A percentile compares a stretch with the other conserved stretches of the same genome.
Evolutionary conservation across 169 alveolate species (phyloP).

Genomic region (Amoebophrya sp.): DNA sequence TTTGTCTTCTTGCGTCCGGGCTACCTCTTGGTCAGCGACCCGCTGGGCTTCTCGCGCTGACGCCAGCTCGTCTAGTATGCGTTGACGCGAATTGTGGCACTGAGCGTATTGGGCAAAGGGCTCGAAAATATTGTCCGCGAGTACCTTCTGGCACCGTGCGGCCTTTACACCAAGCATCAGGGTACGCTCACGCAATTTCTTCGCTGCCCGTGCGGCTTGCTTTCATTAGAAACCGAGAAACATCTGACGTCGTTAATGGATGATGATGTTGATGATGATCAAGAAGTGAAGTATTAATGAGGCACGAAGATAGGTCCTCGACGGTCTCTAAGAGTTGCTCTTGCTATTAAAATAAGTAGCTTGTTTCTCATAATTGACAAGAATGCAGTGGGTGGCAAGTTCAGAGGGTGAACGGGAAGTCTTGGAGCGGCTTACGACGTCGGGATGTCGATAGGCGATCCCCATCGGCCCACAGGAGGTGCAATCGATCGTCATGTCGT

Average conservation of each 20-base stretch:
- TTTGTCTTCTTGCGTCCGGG: not conserved
- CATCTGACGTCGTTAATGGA: too few species aligned
- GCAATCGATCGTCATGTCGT: slow-evolving; percentile 12
- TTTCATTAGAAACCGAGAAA: too few species aligned
- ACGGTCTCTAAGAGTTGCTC: too few species aligned
- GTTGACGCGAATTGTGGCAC: not conserved
- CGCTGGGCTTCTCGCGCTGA: too few species aligned
- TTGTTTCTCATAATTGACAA: too few species aligned
- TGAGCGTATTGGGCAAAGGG: not conserved
- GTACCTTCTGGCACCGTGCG: not conserved
- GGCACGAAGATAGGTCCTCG: too few species aligned
- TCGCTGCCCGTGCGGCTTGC: not conserved
- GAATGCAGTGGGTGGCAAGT: not conserved
- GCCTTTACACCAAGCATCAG: not conserved
- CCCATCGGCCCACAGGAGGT: not conserved
- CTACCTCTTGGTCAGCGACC: too few species aligned
- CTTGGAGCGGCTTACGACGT: not conserved
- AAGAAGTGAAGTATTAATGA: too few species aligned
- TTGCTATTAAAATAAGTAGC: too few species aligned
- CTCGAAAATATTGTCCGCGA: not conserved
- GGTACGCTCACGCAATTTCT: not conserved
- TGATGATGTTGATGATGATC: too few species aligned
- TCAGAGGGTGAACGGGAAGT: not conserved
- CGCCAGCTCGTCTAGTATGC: not conserved
- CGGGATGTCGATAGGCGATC: not conserved